These are phyloP conservation scores for Tetrahymena elliotti DNA, from an alignment of 73 alveolate genomes.

Conservation along the genomic window DNA sequence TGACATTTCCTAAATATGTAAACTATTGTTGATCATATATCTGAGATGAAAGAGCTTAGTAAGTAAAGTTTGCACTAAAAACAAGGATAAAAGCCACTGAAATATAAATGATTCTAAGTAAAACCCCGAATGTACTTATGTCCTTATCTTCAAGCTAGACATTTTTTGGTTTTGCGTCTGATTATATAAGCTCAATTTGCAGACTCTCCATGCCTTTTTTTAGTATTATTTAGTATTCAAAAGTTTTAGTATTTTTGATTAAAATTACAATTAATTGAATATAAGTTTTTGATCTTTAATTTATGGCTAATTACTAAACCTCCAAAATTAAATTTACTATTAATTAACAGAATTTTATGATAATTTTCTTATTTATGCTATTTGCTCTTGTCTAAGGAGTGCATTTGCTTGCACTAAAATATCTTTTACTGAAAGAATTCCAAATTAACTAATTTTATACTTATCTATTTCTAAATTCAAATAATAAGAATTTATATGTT, in stretches of 20 bases:
- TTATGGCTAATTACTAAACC: background rate
- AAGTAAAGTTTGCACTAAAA: background rate
- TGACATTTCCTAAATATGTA: background rate
- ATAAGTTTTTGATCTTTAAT: background rate
- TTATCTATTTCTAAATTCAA: too few relatives aligned
- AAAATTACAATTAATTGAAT: too few relatives aligned
- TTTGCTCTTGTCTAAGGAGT: background rate
- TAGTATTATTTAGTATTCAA: too few relatives aligned
- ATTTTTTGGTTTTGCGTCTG: background rate
- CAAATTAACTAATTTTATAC: background rate
- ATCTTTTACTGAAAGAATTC: background rate
- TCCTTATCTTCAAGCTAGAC: background rate
- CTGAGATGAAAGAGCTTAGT: background rate
- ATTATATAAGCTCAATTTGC: background rate
- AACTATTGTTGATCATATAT: background rate
- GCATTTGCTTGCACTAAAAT: background rate
- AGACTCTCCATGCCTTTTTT: background rate
- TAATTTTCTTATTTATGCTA: too few relatives aligned
- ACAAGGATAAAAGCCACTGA: background rate
- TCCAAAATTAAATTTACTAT: background rate
- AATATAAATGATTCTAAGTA: background rate
- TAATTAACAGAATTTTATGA: background rate
- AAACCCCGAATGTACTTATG: background rate
- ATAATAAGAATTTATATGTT: too few relatives aligned
- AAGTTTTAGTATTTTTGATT: background rate